Conservation (phyloP, 2,329 filamentous ascomycete species). For the Teratosphaeria pseudoeucalypti region DNA sequence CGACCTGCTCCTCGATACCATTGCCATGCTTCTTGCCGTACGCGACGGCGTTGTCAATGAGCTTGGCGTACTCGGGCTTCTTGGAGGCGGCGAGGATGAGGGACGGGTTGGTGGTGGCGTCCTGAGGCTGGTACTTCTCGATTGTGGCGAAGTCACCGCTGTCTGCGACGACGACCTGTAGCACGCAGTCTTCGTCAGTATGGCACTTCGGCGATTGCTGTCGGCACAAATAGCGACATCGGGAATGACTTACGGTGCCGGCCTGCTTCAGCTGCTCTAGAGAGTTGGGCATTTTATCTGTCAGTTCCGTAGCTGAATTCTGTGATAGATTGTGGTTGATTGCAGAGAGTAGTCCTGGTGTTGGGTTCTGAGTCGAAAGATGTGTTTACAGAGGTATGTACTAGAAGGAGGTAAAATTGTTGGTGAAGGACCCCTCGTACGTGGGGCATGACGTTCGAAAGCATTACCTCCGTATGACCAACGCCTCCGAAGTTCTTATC, state of each 20-base stretch:
- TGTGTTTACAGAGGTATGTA: neutral
- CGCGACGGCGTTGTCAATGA: conserved; percentile 75
- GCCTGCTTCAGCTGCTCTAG: conserved; percentile 94
- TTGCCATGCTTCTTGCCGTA: conserved; percentile 70
- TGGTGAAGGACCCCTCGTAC: neutral
- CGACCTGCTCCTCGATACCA: conserved; percentile 69
- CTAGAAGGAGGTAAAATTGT: neutral
- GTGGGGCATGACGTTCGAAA: neutral
- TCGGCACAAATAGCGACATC: conserved; percentile 4
- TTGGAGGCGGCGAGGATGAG: conserved; percentile 97
- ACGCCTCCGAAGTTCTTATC: neutral
- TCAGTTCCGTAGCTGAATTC: neutral
- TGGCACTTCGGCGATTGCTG: neutral
- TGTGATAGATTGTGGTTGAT: neutral
- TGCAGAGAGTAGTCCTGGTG: neutral
- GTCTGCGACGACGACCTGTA: conserved; percentile 86
- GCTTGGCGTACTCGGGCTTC: conserved; percentile 88
- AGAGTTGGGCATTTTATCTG: conserved; percentile 63
- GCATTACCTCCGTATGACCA: neutral
- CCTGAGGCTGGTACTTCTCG: conserved; percentile 99
- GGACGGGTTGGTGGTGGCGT: conserved; percentile 99
- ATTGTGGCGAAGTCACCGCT: conserved; percentile 82
- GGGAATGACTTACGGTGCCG: conserved; percentile 68
- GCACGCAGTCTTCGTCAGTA: neutral
- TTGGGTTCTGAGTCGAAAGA: neutral